These are phyloP conservation scores for Xylaria scruposa DNA, from an alignment of 495 filamentous ascomycete species.

Conservation along the genomic window DNA sequence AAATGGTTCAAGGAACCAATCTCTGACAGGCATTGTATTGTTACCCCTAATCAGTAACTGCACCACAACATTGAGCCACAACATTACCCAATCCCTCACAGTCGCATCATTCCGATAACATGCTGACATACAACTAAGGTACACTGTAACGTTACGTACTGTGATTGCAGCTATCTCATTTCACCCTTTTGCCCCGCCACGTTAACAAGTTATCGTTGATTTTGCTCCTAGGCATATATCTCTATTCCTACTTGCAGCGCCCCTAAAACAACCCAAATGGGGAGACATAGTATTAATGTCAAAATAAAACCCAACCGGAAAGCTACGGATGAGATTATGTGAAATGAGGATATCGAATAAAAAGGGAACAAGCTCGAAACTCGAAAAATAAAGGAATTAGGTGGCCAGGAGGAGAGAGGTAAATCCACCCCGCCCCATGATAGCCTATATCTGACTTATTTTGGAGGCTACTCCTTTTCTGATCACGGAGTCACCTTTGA, in stretches of 20 bases:
- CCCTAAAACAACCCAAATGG: neutral
- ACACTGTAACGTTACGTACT: neutral
- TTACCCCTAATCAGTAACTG: neutral
- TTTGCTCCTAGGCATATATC: neutral
- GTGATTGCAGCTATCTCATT: neutral
- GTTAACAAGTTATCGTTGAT: neutral
- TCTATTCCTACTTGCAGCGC: neutral
- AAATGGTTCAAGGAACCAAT: neutral
- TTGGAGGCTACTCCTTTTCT: neutral
- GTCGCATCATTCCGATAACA: neutral
- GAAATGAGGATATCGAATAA: constrained; percentile 12
- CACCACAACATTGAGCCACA: neutral
- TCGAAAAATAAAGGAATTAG: neutral
- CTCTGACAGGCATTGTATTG: neutral
- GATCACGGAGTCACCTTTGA: neutral
- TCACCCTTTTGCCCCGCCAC: neutral
- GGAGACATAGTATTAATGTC: neutral
- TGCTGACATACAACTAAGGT: neutral
- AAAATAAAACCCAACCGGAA: neutral
- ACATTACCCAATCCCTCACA: neutral
- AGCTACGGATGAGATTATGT: neutral
- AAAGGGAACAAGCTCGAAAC: neutral
- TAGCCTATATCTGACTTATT: neutral
- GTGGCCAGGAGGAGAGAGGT: neutral
- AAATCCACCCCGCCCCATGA: neutral